Evolutionary conservation across 306 rosid species (phyloP).

Genomic region (Lathyrus tuberosus): DNA sequence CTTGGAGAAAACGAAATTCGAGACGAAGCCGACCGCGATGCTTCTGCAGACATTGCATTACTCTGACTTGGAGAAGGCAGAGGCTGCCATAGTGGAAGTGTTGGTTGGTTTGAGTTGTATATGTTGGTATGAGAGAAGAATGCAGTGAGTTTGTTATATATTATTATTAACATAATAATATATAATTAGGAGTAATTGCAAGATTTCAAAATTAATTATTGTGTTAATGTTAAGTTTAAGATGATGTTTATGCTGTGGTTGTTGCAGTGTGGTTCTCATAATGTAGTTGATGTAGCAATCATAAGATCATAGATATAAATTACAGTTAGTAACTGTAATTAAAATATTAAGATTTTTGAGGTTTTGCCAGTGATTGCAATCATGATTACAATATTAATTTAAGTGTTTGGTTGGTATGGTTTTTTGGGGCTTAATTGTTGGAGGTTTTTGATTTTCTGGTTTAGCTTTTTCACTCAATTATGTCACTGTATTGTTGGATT

Average conservation of each 20-base stretch:
- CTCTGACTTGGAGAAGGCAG: constrained; percentile 80
- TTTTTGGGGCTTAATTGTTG: too few species aligned
- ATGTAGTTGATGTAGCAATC: not conserved
- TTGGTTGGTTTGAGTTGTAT: constrained; percentile 70
- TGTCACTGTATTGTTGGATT: too few species aligned
- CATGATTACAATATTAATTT: not conserved
- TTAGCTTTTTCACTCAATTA: not conserved
- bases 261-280: not conserved
- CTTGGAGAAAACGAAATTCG: constrained; percentile 49
- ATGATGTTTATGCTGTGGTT: not conserved
- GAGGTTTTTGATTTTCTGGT: not conserved
- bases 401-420: not conserved
- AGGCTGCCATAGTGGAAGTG: constrained; percentile 70
- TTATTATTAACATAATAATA: not conserved
- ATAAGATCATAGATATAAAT: not conserved
- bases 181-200: constrained; percentile 19
- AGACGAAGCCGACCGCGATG: constrained; percentile 41
- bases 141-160: not conserved
- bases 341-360: not conserved
- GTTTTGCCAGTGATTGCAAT: not conserved
- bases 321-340: not conserved
- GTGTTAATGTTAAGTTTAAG: constrained; percentile 2
- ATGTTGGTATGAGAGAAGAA: constrained; percentile 48
- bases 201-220: not conserved
- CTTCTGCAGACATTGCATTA: constrained; percentile 71